Conservation (phyloP, 2,329 filamentous ascomycete species). For the Neonectria magnoliae region DNA sequence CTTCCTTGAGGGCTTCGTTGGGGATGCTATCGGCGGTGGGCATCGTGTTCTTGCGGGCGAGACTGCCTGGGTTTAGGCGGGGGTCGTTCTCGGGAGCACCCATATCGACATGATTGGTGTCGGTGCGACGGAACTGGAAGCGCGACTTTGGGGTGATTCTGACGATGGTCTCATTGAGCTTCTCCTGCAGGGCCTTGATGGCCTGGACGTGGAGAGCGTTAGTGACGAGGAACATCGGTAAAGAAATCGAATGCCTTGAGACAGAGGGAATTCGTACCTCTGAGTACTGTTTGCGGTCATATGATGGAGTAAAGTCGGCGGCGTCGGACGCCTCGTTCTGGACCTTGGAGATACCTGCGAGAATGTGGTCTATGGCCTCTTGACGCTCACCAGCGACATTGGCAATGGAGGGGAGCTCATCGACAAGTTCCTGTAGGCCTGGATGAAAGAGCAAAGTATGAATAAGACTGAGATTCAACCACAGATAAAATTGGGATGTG, state of each 20-base stretch:
- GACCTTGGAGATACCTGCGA: constrained; percentile 81
- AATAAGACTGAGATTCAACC: not conserved
- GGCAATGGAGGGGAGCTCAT: constrained; percentile 70
- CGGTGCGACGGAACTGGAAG: constrained; percentile 77
- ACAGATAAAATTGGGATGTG: constrained; percentile 9
- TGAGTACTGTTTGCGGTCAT: constrained; percentile 88
- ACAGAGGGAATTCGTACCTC: constrained; percentile 62
- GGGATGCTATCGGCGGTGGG: constrained; percentile 14
- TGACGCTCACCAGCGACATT: constrained; percentile 76
- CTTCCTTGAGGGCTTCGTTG: constrained; percentile 38
- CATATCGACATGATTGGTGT: constrained; percentile 53
- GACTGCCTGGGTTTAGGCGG: constrained; percentile 51
- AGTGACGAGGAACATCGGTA: not conserved
- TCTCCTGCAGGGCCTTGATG: constrained; percentile 83
- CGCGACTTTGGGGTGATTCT: constrained; percentile 78
- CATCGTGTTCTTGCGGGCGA: constrained; percentile 42
- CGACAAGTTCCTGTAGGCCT: constrained; percentile 83
- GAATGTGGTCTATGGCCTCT: constrained; percentile 82
- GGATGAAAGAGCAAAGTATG: not conserved
- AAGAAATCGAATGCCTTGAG: not conserved
- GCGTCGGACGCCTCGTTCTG: constrained; percentile 88
- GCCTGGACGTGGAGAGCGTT: constrained; percentile 59
- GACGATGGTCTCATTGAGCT: constrained; percentile 75
- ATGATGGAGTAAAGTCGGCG: constrained; percentile 82
- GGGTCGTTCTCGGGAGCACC: constrained; percentile 55